These are phyloP conservation scores for Saccharomyces kudriavzevii DNA, from an alignment of 805 yeast species.

Conservation along the genomic window DNA sequence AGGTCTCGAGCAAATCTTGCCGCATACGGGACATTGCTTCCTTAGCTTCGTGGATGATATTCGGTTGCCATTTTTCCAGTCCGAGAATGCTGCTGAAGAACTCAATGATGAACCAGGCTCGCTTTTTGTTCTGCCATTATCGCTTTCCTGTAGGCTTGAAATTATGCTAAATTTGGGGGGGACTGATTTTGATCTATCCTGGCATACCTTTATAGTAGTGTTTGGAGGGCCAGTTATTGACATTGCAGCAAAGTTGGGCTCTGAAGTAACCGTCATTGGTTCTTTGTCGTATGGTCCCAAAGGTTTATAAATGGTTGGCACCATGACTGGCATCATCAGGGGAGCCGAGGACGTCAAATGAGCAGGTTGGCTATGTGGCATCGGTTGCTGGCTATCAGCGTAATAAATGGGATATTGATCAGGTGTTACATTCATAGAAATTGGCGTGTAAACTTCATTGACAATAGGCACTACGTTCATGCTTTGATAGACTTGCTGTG, in stretches of 20 bases:
- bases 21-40: conserved; percentile 49
- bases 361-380: not conserved
- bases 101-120: not conserved
- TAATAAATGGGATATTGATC: not conserved
- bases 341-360: not conserved
- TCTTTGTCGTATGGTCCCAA: not conserved
- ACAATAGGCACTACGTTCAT: not conserved
- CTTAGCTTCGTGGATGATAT: conserved; percentile 4
- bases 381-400: not conserved
- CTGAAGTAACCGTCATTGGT: not conserved
- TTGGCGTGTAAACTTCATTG: not conserved
- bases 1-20: conserved; percentile 73
- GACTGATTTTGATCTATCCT: not conserved
- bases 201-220: not conserved
- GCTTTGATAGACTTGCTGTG: not conserved
- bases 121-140: not conserved
- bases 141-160: not conserved
- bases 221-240: not conserved
- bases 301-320: not conserved
- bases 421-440: not conserved
- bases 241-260: not conserved
- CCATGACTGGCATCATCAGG: not conserved
- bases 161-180: not conserved
- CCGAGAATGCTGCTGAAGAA: conserved; percentile 1
- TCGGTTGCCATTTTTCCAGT: not conserved